Evolutionary conservation across 2,329 filamentous ascomycete species (phyloP).

Genomic region (Aspergillus nomiae): DNA sequence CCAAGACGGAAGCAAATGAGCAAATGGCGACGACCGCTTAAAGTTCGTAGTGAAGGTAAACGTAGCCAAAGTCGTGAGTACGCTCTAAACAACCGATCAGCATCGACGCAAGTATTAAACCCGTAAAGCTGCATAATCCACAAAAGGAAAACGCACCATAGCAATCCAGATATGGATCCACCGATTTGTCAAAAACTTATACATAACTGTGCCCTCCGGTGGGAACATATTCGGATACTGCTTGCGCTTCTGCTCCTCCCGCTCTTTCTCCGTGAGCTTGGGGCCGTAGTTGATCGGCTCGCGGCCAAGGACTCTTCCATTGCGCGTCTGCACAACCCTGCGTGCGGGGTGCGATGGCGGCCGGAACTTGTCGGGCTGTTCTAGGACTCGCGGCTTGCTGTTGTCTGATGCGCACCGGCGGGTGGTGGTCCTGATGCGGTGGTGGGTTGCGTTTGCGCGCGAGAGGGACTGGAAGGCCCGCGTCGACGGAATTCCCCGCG

Average conservation of each 20-base stretch:
- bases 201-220: conserved; percentile 75
- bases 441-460: conserved; percentile 17
- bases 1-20: conserved; percentile 72
- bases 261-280: conserved; percentile 65
- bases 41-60: conserved; percentile 80
- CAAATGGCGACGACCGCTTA: conserved; percentile 74
- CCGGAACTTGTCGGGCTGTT: conserved; percentile 85
- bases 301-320: conserved; percentile 23
- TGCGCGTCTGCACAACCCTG: conserved; percentile 56
- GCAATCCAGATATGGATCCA: conserved; percentile 80
- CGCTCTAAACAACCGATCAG: conserved; percentile 52
- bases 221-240: conserved; percentile 90
- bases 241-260: conserved; percentile 65
- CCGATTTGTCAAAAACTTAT: conserved; percentile 80
- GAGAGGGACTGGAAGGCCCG: conserved; percentile 31
- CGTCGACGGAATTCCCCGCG: conserved; percentile 51
- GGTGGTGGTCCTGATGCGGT: conserved; percentile 14
- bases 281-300: conserved; percentile 74
- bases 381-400: conserved; percentile 69
- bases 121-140: background rate
- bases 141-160: conserved; percentile 57
- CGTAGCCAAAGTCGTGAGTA: conserved; percentile 68
- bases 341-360: conserved; percentile 85
- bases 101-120: background rate
- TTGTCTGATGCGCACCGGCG: conserved; percentile 28